These are phyloP conservation scores for Ceratobasidium sp. DNA, from an alignment of 1,284 basidiomycete genomes.

Conservation along the genomic window DNA sequence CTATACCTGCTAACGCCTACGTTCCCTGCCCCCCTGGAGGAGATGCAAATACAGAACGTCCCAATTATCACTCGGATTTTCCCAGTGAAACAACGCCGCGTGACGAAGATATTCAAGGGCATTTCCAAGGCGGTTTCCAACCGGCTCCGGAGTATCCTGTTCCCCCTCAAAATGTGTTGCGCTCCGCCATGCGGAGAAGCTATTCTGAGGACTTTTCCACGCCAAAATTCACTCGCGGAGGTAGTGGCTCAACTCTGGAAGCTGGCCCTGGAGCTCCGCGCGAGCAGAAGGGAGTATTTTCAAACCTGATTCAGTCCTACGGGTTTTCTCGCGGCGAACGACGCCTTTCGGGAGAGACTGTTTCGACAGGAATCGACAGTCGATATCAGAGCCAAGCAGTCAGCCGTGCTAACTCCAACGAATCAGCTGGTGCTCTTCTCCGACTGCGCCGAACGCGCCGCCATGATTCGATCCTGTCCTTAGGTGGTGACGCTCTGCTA, in stretches of 20 bases:
- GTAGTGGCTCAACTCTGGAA: conserved; percentile 21
- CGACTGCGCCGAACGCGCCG: conserved; percentile 25
- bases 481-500: conserved; percentile 27
- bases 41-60: not conserved
- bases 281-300: conserved; percentile 7
- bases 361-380: conserved; percentile 21
- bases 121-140: not conserved
- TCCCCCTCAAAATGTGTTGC: conserved; percentile 10
- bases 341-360: conserved; percentile 8
- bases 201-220: conserved; percentile 27
- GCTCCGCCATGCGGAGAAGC: conserved; percentile 18
- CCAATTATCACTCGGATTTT: not conserved
- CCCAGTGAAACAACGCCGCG: not conserved
- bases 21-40: not conserved
- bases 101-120: not conserved
- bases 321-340: conserved; percentile 14
- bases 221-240: conserved; percentile 5
- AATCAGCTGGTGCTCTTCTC: conserved; percentile 5
- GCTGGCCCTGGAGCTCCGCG: conserved; percentile 15
- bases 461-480: conserved; percentile 5
- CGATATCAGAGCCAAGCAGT: conserved; percentile 30
- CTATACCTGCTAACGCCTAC: not conserved
- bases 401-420: conserved; percentile 25
- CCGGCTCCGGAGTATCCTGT: conserved; percentile 8
- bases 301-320: conserved; percentile 27